Evolutionary conservation across 352 stramenopile species (phyloP), one percentile per base, ranked within the genome.

Genomic region (Aphanomyces invadans): DNA sequence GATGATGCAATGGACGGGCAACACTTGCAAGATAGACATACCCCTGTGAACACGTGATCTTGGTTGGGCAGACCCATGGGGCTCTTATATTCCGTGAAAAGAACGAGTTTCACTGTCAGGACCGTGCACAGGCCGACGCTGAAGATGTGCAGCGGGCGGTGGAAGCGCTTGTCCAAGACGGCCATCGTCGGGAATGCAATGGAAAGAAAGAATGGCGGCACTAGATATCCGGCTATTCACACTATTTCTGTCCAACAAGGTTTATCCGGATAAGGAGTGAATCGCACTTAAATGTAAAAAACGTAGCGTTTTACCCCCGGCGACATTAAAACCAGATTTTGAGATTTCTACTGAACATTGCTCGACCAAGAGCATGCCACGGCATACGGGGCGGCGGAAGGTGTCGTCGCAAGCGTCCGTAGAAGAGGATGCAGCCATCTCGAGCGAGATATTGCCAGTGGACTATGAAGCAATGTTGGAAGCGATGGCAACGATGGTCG

Each of bases 91-190:
- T 93, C 84, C 0, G 86, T 95, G 75, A 95, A 95, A 63, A 93
- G 65, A 63, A 93, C 84, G 62, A 95, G 73, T 72, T 95, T 95
- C 56, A 76, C 65, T 36, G 81, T 79, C 82, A 95, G 90, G 65
- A 83, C 84, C 31, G 72, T 73, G 72, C 86, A 95, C 17, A 83
- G 77, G 39, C 76, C 76, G 76, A 81, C 90, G 57, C 83, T 88
- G 70, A 93, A 92, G 48, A 95, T 75, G 64, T 95, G 83, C 73
- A 95, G 70, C 45, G 86, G 87, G 48, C 83, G 79, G 67, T 92
- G 81, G 68, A 87, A 92, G 69, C 83, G 82, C 73, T 84, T 84
- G 70, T 93, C 82, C 48, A 95, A 90, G 49, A 57, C 7, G 4
- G 29, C 49, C 49, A 57, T 57, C 21, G 12, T 57, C n/a, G n/a